Conservation (phyloP, 106 monocot species). For the Dendrobium chrysotoxum region DNA sequence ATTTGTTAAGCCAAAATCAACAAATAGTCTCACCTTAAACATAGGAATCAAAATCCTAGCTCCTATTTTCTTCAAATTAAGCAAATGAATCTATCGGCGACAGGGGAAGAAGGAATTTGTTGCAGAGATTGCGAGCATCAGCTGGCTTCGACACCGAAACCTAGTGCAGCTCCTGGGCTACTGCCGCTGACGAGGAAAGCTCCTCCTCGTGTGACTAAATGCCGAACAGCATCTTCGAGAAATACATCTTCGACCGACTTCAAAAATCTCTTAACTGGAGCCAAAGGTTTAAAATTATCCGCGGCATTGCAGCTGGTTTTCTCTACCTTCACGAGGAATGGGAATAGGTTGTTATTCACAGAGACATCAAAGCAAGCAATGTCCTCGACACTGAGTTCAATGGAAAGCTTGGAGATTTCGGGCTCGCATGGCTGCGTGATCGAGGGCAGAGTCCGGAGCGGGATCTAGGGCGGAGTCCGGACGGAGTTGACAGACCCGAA, state of each 20-base stretch:
- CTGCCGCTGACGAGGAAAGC: conserved; percentile 11
- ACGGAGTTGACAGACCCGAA: no score
- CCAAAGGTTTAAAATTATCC: conserved; percentile 12
- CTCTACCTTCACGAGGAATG: conserved; percentile 22
- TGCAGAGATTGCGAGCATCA: conserved; percentile 18
- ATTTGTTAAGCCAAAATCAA: no score
- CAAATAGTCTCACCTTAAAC: no score
- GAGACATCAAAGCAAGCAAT: no score
- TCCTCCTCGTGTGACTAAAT: background rate
- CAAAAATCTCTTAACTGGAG: conserved; percentile 7
- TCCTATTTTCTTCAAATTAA: no score
- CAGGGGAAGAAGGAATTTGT: conserved; percentile 27
- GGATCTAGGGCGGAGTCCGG: no score
- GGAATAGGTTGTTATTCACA: conserved; percentile 7
- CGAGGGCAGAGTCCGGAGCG: background rate
- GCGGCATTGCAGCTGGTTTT: conserved; percentile 13
- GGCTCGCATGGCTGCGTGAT: conserved; percentile 14
- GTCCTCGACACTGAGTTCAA: no score
- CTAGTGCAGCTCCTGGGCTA: conserved; percentile 25
- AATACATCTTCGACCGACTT: conserved; percentile 4
- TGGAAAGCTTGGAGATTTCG: conserved; percentile 7
- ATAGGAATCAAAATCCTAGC: no score
- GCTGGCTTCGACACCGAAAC: conserved; percentile 13
- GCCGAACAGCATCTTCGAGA: conserved; percentile 20
- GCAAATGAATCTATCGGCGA: no score